Conservation (phyloP, 1,139 yeast species). For the Groenewaldozyma sp. region DNA sequence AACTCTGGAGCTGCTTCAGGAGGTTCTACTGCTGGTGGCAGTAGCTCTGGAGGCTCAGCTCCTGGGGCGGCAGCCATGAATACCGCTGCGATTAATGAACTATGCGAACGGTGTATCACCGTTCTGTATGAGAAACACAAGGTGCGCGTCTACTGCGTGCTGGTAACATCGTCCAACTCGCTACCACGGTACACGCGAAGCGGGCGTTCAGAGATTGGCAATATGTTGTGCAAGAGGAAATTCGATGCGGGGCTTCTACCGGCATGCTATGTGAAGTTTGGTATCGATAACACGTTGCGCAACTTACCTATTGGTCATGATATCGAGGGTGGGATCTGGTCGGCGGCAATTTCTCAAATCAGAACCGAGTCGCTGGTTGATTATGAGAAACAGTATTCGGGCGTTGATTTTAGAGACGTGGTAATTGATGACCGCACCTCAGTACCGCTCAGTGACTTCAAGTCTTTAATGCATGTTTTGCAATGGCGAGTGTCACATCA, state of each 20-base stretch:
- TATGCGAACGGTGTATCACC: slow-evolving; percentile 68
- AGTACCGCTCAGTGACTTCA: slow-evolving; percentile 63
- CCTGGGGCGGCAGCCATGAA: slow-evolving; percentile 25
- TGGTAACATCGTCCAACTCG: slow-evolving; percentile 72
- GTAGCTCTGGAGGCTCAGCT: slow-evolving; percentile 9
- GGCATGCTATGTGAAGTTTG: slow-evolving; percentile 76
- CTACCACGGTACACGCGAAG: slow-evolving; percentile 76
- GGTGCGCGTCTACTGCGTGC: slow-evolving; percentile 71
- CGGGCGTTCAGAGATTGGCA: slow-evolving; percentile 88
- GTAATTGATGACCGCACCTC: slow-evolving; percentile 73
- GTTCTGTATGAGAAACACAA: slow-evolving; percentile 61
- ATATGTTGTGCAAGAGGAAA: slow-evolving; percentile 77
- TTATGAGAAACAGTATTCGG: slow-evolving; percentile 53
- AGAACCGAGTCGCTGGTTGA: slow-evolving; percentile 43
- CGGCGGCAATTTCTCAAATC: slow-evolving; percentile 53
- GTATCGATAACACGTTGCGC: slow-evolving; percentile 55
- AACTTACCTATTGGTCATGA: slow-evolving; percentile 74
- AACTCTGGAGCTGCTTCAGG: slow-evolving; percentile 6
- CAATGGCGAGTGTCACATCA: slow-evolving; percentile 69
- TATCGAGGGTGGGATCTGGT: slow-evolving; percentile 77
- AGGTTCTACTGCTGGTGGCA: slow-evolving; percentile 5
- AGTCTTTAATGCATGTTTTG: slow-evolving; percentile 60
- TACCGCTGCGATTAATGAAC: slow-evolving; percentile 48
- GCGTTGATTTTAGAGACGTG: slow-evolving; percentile 67
- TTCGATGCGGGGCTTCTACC: slow-evolving; percentile 69